These are phyloP conservation scores for Paramarasmius palmivorus DNA, from an alignment of 1,284 basidiomycete species.

Conservation along the genomic window DNA sequence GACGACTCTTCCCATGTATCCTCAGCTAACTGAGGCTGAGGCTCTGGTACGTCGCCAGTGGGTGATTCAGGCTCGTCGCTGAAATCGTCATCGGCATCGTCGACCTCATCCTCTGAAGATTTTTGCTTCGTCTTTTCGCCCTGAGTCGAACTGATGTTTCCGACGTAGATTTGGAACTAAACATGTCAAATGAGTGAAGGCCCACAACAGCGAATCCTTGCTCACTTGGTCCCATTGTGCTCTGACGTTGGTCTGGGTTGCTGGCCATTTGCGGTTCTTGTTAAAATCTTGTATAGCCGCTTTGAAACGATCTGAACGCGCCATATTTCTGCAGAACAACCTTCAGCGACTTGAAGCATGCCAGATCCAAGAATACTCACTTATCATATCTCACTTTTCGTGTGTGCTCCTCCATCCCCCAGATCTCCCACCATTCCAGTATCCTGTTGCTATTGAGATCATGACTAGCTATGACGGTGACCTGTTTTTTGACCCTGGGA, in stretches of 20 bases:
- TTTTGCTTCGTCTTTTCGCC: slow-evolving; percentile 29
- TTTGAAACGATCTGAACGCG: slow-evolving; percentile 53
- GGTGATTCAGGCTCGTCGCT: slow-evolving; percentile 25
- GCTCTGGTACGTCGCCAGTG: slow-evolving; percentile 4
- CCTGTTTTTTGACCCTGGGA: background rate
- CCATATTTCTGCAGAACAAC: slow-evolving; percentile 31
- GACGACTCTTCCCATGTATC: slow-evolving; percentile 28
- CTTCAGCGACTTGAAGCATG: slow-evolving; percentile 27
- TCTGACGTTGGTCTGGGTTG: slow-evolving; percentile 37
- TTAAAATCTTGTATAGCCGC: slow-evolving; percentile 60
- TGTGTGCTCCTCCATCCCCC: slow-evolving; percentile 56
- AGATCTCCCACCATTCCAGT: slow-evolving; percentile 63
- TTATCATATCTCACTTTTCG: slow-evolving; percentile 32
- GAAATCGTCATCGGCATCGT: slow-evolving; percentile 16
- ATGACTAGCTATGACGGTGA: background rate
- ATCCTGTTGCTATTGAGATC: slow-evolving; percentile 7
- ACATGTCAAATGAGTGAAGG: slow-evolving; percentile 8
- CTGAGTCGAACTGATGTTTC: slow-evolving; percentile 44
- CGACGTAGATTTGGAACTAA: slow-evolving; percentile 59
- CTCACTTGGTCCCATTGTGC: slow-evolving; percentile 64
- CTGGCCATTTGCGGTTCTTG: slow-evolving; percentile 52
- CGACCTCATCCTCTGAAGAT: slow-evolving; percentile 18
- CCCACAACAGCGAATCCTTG: background rate
- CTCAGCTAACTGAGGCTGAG: slow-evolving; percentile 1
- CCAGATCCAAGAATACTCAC: slow-evolving; percentile 33